These are phyloP conservation scores for Lentinula guzmanii DNA, from an alignment of 768 basidiomycete genomes.

Conservation along the genomic window DNA sequence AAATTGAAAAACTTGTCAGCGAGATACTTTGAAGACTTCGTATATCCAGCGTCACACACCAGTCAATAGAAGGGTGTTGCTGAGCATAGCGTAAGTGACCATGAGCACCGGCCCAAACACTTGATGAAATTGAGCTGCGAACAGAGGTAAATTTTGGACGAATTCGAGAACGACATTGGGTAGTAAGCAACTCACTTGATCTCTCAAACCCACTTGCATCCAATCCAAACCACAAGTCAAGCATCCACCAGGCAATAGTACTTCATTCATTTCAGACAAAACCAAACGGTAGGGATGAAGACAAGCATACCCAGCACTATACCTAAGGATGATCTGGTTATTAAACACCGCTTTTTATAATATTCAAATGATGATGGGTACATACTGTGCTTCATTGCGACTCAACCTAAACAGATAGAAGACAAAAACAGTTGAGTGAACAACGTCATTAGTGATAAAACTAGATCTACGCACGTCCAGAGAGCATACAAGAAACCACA, in stretches of 20 bases:
- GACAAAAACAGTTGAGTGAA: background rate
- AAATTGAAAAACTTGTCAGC: conserved; percentile 8
- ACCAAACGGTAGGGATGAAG: background rate
- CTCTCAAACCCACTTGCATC: conserved; percentile 86
- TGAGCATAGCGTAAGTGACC: conserved; percentile 87
- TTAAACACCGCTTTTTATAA: background rate
- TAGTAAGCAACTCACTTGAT: conserved; percentile 49
- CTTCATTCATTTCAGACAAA: conserved; percentile 20
- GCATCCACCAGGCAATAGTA: conserved; percentile 91
- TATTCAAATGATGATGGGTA: conserved; percentile 4
- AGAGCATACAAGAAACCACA: conserved; percentile 89
- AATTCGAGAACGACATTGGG: background rate
- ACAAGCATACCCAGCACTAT: conserved; percentile 25
- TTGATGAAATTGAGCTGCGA: conserved; percentile 69
- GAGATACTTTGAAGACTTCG: background rate
- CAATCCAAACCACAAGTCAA: conserved; percentile 91
- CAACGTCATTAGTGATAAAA: background rate
- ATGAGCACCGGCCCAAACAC: conserved; percentile 89
- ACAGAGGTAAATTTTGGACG: conserved; percentile 1
- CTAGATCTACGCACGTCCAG: conserved; percentile 67
- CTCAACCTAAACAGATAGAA: conserved; percentile 44
- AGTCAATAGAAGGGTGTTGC: conserved; percentile 88
- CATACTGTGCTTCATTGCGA: conserved; percentile 53
- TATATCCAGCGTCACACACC: conserved; percentile 34
- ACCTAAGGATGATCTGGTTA: background rate